Evolutionary conservation across 805 yeast species (phyloP).

Genomic region (Saccharomycopsis sp.): DNA sequence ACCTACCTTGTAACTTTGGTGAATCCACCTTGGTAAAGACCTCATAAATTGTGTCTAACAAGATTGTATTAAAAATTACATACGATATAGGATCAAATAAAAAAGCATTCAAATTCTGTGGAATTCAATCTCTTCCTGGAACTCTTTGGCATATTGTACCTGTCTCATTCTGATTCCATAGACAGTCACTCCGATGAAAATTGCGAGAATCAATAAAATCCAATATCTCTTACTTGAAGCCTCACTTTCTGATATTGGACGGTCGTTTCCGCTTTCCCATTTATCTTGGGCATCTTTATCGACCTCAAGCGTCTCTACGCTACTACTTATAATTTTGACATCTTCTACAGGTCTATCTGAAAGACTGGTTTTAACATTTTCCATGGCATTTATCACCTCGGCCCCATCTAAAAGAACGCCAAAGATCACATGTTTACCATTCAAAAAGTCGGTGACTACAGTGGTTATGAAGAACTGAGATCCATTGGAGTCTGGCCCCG

Average conservation of each 20-base stretch:
- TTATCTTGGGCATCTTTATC: background rate
- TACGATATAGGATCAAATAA: background rate
- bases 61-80: background rate
- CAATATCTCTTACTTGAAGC: conserved; percentile 11
- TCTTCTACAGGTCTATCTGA: conserved; percentile 38
- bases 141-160: conserved; percentile 12
- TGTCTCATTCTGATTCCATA: conserved; percentile 18
- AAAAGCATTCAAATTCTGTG: conserved; percentile 12
- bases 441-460: conserved; percentile 43
- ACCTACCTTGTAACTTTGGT: too few species aligned
- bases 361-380: conserved; percentile 42
- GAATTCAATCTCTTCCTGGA: conserved; percentile 18
- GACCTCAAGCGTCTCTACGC: conserved; percentile 17
- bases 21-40: too few species aligned
- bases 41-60: too few species aligned
- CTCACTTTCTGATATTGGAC: background rate
- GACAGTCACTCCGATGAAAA: conserved; percentile 11
- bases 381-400: conserved; percentile 55
- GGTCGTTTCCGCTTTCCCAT: conserved; percentile 10
- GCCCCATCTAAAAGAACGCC: conserved; percentile 70
- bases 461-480: conserved; percentile 69
- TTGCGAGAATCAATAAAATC: conserved; percentile 14
- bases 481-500: conserved; percentile 62
- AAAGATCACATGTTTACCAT: conserved; percentile 66
- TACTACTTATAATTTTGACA: conserved; percentile 31